Conservation (phyloP, 2,329 filamentous ascomycete species). For the Stachybotrys chlorohalonatus region DNA sequence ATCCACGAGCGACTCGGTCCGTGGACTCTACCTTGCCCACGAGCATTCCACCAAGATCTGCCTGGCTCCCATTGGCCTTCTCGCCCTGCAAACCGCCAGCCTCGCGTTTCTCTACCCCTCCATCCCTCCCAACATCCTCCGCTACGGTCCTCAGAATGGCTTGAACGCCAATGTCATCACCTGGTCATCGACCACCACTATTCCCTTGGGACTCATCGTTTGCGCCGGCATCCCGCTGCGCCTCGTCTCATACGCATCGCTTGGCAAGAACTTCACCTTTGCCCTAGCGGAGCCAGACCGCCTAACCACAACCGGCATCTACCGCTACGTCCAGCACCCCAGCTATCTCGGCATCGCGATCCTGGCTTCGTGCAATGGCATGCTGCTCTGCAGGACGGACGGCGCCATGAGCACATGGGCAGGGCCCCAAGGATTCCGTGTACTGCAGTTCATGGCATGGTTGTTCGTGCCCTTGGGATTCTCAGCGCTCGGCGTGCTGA, state of each 20-base stretch:
- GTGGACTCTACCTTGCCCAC: constrained; percentile 14
- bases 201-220: constrained; percentile 24
- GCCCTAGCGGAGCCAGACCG: constrained; percentile 34
- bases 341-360: constrained; percentile 36
- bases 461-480: constrained; percentile 1
- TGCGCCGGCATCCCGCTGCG: constrained; percentile 21
- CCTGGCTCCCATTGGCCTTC: constrained; percentile 12
- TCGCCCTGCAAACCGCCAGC: constrained; percentile 12
- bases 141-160: constrained; percentile 18
- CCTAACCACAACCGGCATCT: constrained; percentile 37
- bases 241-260: constrained; percentile 27
- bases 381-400: constrained; percentile 27
- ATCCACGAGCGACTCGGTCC: constrained; percentile 11
- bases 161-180: constrained; percentile 22
- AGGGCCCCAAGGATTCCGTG: constrained; percentile 10
- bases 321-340: constrained; percentile 41
- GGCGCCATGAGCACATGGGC: constrained; percentile 29
- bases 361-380: constrained; percentile 19
- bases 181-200: constrained; percentile 23
- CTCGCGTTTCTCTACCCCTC: constrained; percentile 8
- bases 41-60: constrained; percentile 12
- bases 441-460: constrained; percentile 1
- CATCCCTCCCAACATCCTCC: constrained; percentile 13
- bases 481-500: constrained; percentile 8
- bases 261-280: constrained; percentile 46